phyloP scores from a whole-genome alignment of 2,329 filamentous ascomycete species.

The Neoscytalidium dimidiatum region DNA sequence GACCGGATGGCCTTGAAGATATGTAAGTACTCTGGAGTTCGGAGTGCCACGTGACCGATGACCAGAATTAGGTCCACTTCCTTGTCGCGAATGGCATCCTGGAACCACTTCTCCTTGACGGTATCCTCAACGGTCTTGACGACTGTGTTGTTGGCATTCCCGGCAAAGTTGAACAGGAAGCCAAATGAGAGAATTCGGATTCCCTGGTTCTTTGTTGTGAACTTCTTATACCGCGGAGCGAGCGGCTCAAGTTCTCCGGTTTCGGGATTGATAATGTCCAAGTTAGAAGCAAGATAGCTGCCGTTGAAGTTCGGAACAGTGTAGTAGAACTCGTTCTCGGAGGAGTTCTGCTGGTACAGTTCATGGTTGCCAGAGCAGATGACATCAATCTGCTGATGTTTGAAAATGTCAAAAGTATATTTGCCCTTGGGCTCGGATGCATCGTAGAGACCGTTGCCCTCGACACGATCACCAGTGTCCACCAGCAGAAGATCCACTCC shows the following conservation, averaged over 20 bases:
- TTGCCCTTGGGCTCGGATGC: conserved; percentile 82
- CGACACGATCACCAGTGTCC: conserved; percentile 90
- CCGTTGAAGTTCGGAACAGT: conserved; percentile 82
- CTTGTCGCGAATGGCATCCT: conserved; percentile 73
- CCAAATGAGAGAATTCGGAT: conserved; percentile 86
- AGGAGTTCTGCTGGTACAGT: conserved; percentile 79
- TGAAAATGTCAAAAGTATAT: conserved; percentile 86
- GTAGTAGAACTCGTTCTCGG: conserved; percentile 73
- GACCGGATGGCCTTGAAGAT: conserved; percentile 79
- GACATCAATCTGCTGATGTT: conserved; percentile 79
- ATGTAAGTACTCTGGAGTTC: conserved; percentile 74
- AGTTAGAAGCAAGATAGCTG: conserved; percentile 85
- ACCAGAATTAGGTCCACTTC: conserved; percentile 87
- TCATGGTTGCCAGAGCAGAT: conserved; percentile 93
- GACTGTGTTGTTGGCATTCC: conserved; percentile 86
- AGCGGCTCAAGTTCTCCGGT: conserved; percentile 73
- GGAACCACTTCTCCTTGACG: conserved; percentile 85
- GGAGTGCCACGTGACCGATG: conserved; percentile 79
- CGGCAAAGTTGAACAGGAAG: conserved; percentile 91
- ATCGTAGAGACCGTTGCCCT: conserved; percentile 94
- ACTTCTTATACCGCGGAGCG: conserved; percentile 81
- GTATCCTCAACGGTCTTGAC: conserved; percentile 79
- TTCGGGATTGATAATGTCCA: conserved; percentile 78
- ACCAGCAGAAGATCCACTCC: conserved; percentile 88
- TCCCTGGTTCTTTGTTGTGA: conserved; percentile 86